phyloP scores from a whole-genome alignment of 495 filamentous ascomycete genomes.

The Neurospora hispaniola region DNA sequence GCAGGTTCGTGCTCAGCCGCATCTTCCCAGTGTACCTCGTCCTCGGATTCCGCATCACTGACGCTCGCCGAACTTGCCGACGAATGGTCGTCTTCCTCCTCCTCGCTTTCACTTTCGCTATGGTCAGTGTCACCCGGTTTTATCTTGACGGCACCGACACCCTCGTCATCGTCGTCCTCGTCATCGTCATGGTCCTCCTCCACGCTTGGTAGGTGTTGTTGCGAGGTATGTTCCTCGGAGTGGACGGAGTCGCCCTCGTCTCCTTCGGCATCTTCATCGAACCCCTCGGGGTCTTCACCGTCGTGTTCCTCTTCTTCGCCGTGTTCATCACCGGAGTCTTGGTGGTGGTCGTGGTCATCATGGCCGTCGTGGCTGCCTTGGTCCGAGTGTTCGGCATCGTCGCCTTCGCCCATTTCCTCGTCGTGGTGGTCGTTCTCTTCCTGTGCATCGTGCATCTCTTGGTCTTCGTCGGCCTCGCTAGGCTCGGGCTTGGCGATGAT shows the following conservation, averaged over 20 bases:
- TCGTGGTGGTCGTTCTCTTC: slow-evolving; percentile 30
- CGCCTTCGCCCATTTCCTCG: slow-evolving; percentile 20
- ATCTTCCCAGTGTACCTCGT: slow-evolving; percentile 44
- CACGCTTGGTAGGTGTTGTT: slow-evolving; percentile 30
- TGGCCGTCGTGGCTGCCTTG: slow-evolving; percentile 23
- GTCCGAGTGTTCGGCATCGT: slow-evolving; percentile 18
- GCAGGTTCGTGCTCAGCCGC: slow-evolving; percentile 40
- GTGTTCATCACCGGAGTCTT: slow-evolving; percentile 27
- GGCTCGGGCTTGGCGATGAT: slow-evolving; percentile 40
- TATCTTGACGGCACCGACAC: slow-evolving; percentile 68
- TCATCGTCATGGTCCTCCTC: slow-evolving; percentile 26
- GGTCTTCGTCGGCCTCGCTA: slow-evolving; percentile 41
- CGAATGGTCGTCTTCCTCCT: slow-evolving; percentile 15
- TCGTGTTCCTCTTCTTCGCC: slow-evolving; percentile 34
- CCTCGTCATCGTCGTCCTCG: slow-evolving; percentile 46
- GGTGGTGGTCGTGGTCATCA: slow-evolving; percentile 29
- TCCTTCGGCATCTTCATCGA: slow-evolving; percentile 33
- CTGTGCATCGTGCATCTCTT: slow-evolving; percentile 38
- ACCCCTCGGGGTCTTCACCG: slow-evolving; percentile 28
- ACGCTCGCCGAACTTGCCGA: slow-evolving; percentile 12
- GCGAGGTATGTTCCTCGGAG: slow-evolving; percentile 3
- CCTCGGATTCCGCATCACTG: slow-evolving; percentile 32
- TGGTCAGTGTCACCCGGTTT: slow-evolving; percentile 44
- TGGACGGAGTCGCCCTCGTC: slow-evolving; percentile 23
- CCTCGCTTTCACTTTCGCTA: slow-evolving; percentile 29